Evolutionary conservation across 2,329 filamentous ascomycete species (phyloP), one percentile per base, ranked within the genome.

Genomic region (Pyricularia grisea): DNA sequence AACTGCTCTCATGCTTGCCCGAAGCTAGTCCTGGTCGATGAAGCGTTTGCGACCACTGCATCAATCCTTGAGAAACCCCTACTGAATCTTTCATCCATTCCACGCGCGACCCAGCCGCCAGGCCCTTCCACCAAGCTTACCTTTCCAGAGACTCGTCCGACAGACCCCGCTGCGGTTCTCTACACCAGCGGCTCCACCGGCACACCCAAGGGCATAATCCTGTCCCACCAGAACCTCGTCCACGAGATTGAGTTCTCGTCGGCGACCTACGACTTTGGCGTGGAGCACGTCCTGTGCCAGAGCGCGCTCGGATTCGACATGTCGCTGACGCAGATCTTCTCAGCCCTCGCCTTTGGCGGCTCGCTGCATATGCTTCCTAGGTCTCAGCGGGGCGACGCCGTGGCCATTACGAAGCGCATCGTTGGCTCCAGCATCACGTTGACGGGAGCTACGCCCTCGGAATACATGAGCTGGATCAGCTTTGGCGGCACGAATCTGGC

Each of bases 191-290:
- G 77, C 55, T 73, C 74, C 7, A 76, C 79, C 11, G 74, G 77
- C 58, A 74, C 63, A 0, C 82, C 82, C 1, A 84, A 84, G 72
- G 81, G 81, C 4, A 77, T 83, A 23, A 61, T 76, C 0, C 70
- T 81, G 11, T 69, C 63, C 0, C 77, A 80, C 67, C 67, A 65
- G 4, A 74, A 71, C 23, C 70, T 81, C 2, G 55, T 71, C 2
- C 78, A 78, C 69, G 70, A 74, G 25, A 69, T 77, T 6, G 76
- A 76, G 61, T 71, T 71, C 12, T 71, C 69, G 12, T 71, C 70
- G 5, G 69, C 71, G 0, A 67, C 77, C 0, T 71, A 72, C 0
- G 70, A 71, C 11, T 42, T 68, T 23, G 70, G 70, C 64, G 10
- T 55, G 10, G 76, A 78, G 20, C 68, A 68, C 4, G 63, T 65